phyloP scores from a whole-genome alignment of 2,329 filamentous ascomycete genomes.

The Mollisia scopiformis region DNA sequence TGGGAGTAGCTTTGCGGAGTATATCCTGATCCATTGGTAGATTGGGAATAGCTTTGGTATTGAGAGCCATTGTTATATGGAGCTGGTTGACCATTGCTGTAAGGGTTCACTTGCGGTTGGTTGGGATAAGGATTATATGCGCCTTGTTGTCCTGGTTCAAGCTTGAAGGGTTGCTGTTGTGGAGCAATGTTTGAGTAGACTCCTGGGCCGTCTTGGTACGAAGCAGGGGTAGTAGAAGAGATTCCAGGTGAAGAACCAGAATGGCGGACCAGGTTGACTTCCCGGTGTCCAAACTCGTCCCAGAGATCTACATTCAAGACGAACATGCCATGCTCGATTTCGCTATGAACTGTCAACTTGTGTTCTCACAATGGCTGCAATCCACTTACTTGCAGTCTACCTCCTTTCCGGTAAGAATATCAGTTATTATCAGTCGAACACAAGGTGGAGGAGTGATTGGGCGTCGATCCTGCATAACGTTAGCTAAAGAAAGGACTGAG shows the following conservation, averaged over 20 bases:
- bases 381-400: constrained; percentile 76
- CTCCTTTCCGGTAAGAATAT: constrained; percentile 75
- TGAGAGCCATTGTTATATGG: constrained; percentile 24
- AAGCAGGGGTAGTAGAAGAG: constrained; percentile 77
- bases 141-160: constrained; percentile 17
- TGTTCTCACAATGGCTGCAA: background rate
- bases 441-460: constrained; percentile 96
- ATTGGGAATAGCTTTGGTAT: constrained; percentile 26
- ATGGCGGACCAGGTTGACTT: constrained; percentile 72
- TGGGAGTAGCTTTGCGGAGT: constrained; percentile 42
- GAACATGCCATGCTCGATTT: constrained; percentile 70
- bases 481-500: background rate
- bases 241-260: constrained; percentile 74
- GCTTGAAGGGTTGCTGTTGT: constrained; percentile 19
- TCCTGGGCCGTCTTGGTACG: constrained; percentile 57
- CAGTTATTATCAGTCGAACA: constrained; percentile 79
- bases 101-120: constrained; percentile 31
- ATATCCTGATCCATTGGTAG: constrained; percentile 26
- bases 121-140: constrained; percentile 33
- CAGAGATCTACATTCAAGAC: constrained; percentile 72
- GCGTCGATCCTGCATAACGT: constrained; percentile 71
- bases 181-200: constrained; percentile 34
- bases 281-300: constrained; percentile 60
- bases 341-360: constrained; percentile 45
- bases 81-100: constrained; percentile 21